Conservation (phyloP, 2,329 filamentous ascomycete genomes). For the Alternaria panax region DNA sequence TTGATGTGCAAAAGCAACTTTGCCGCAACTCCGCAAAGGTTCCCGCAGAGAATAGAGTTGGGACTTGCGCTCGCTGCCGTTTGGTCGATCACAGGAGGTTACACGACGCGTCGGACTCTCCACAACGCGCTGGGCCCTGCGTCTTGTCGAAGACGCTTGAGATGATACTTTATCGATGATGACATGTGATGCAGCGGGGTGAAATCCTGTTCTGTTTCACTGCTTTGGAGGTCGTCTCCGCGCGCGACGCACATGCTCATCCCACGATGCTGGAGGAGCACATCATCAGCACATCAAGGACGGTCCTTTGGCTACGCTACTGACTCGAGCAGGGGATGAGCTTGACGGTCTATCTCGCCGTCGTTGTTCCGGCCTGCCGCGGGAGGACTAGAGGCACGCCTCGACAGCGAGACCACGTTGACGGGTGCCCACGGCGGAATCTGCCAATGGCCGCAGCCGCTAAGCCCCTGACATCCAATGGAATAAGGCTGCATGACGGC, state of each 20-base stretch:
- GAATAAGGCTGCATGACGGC: slow-evolving; percentile 42
- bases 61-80: slow-evolving; percentile 22
- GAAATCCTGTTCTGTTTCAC: neutral
- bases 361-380: slow-evolving; percentile 38
- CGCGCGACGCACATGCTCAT: neutral
- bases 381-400: slow-evolving; percentile 40
- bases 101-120: slow-evolving; percentile 30
- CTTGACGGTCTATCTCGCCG: slow-evolving; percentile 31
- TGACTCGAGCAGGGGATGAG: slow-evolving; percentile 29
- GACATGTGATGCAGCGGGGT: slow-evolving; percentile 19
- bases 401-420: slow-evolving; percentile 38
- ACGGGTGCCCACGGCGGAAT: slow-evolving; percentile 30
- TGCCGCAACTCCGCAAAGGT: slow-evolving; percentile 19
- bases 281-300: slow-evolving; percentile 27
- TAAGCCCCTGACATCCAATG: slow-evolving; percentile 26
- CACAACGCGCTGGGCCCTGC: slow-evolving; percentile 29
- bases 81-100: slow-evolving; percentile 30
- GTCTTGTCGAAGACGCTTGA: slow-evolving; percentile 15
- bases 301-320: slow-evolving; percentile 17
- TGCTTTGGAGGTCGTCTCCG: slow-evolving; percentile 3
- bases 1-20: slow-evolving; percentile 21
- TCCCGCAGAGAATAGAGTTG: slow-evolving; percentile 21
- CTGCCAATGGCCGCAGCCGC: slow-evolving; percentile 27
- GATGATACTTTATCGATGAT: slow-evolving; percentile 20
- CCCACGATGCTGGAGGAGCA: slow-evolving; percentile 17